phyloP scores from a whole-genome alignment of 176 grass and related monocot species.

The sorghum (Sorghum bicolor) region Sorghum_bicolor_NCBIv3 NC_012873.2:65049001-65049500 shows the following conservation, averaged over 20 bases:
- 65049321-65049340: neutral
- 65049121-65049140: neutral
- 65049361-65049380: neutral
- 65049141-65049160: neutral
- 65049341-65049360: neutral
- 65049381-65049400: neutral
- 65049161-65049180: neutral
- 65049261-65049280: neutral
- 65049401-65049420: neutral
- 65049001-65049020: slow-evolving; percentile 2
- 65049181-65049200: neutral
- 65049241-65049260: neutral
- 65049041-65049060: neutral
- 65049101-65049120: slow-evolving; percentile 12
- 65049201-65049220: neutral
- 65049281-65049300: neutral
- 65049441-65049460: neutral
- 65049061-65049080: neutral
- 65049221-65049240: neutral
- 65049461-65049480: too few species aligned
- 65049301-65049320: neutral
- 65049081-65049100: slow-evolving; percentile 16
- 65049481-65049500: too few species aligned
- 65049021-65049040: slow-evolving; percentile 26
- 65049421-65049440: neutral